Evolutionary conservation across 768 basidiomycete genomes (phyloP).

Genomic region (Pulveroboletus sp.): DNA sequence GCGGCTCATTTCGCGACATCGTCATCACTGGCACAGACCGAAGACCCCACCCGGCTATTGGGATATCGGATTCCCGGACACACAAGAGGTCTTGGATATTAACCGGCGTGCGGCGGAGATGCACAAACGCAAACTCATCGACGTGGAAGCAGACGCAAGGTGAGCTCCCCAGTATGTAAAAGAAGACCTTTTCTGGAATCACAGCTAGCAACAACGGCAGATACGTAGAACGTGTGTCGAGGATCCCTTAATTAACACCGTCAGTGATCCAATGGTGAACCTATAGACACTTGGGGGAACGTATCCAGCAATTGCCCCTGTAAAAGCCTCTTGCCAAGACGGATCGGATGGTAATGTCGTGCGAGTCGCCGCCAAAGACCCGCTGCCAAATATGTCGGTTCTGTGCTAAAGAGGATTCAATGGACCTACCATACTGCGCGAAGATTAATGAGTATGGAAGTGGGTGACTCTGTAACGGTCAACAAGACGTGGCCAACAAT

Average conservation of each 20-base stretch:
- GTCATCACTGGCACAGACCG: constrained; percentile 63
- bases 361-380: constrained; percentile 47
- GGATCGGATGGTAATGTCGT: constrained; percentile 55
- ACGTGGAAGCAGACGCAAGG: constrained; percentile 56
- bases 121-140: constrained; percentile 57
- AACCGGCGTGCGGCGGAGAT: constrained; percentile 71
- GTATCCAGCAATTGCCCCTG: constrained; percentile 46
- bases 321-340: constrained; percentile 45
- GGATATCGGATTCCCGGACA: constrained; percentile 85
- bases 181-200: neutral
- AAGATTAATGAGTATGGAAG: constrained; percentile 49
- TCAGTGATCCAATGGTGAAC: constrained; percentile 5
- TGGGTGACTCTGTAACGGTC: constrained; percentile 45
- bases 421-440: constrained; percentile 47
- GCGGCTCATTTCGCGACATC: constrained; percentile 66
- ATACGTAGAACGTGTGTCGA: constrained; percentile 21
- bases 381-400: constrained; percentile 29
- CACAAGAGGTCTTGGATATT: constrained; percentile 74
- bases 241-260: constrained; percentile 10
- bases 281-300: constrained; percentile 33
- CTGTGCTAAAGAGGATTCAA: neutral
- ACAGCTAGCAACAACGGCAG: constrained; percentile 21
- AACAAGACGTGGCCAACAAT: neutral
- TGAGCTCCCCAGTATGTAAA: constrained; percentile 28
- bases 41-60: constrained; percentile 85